phyloP scores from a whole-genome alignment of 2,329 filamentous ascomycete genomes.

The Colletotrichum chrysophilum region DNA sequence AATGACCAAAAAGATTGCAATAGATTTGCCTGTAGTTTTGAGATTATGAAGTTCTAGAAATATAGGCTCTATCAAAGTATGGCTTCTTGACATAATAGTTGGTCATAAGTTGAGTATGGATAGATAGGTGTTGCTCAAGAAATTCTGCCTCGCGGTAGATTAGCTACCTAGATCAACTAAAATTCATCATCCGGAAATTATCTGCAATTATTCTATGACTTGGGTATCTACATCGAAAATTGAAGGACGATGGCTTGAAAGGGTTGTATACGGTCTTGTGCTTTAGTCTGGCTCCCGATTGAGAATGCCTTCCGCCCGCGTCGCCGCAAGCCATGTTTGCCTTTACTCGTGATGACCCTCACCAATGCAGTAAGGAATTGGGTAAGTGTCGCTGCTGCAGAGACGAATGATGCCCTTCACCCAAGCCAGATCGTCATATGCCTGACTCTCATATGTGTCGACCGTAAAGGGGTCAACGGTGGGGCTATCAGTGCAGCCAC shows the following conservation, averaged over 20 bases:
- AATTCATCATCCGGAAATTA: not conserved
- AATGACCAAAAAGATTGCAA: too few species aligned
- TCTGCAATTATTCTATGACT: not conserved
- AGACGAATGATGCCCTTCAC: slow-evolving; percentile 42
- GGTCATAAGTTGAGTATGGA: too few species aligned
- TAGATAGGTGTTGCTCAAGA: too few species aligned
- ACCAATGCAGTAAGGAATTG: slow-evolving; percentile 41
- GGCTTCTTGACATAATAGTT: too few species aligned
- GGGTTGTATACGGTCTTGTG: not conserved
- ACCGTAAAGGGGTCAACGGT: slow-evolving; percentile 31
- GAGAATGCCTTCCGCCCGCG: not conserved
- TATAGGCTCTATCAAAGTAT: too few species aligned
- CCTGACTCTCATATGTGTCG: slow-evolving; percentile 36
- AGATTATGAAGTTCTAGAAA: too few species aligned
- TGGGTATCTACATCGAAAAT: not conserved
- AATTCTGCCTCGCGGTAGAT: too few species aligned
- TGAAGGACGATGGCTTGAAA: not conserved
- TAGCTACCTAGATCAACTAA: not conserved
- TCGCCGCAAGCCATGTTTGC: not conserved
- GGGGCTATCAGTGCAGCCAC: slow-evolving; percentile 35
- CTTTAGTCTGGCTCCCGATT: not conserved
- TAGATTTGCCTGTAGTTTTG: too few species aligned
- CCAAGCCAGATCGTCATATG: slow-evolving; percentile 37
- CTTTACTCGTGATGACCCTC: slow-evolving; percentile 24
- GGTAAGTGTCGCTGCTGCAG: slow-evolving; percentile 38